Evolutionary conservation across 2,329 filamentous ascomycete species (phyloP), one percentile per base, ranked within the genome.

Genomic region (Curvularia hawaiiensis): DNA sequence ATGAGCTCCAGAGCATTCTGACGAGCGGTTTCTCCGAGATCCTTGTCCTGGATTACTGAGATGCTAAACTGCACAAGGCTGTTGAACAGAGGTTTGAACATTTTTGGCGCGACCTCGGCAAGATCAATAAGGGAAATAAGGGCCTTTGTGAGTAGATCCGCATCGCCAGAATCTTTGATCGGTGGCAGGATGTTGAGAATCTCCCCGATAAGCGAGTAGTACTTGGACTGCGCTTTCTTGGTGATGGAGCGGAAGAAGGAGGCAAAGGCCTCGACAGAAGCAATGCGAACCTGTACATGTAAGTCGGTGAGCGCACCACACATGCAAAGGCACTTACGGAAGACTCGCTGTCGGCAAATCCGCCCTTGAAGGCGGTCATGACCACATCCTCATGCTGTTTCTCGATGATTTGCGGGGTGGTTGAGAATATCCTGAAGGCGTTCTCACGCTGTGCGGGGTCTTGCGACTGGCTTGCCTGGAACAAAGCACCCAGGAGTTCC

Each of bases 1-100:
- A 99, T 97, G 54, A 99, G 85, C 77, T 99, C 95, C 41, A 99
- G 83, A 0, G 94, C 92, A 73, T 98, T 98, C 77, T 99, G 95
- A 59, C 95, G 88, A 60, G 92, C 91, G 65, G 93, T 85, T 71
- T 97, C 93, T 61, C 88, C 90, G 22, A 99, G 84, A 60, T 98
- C 93, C 80, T 98, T 98, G 76, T 99, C 94, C 70, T 96, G 91
- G 66, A 99, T 91, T 56, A 98, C 92, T 7, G 91, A 92, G 59
- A 98, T 88, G 75, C 90, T 94, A 79, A 99, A 97, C 67, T 91
- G 88, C 50, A 98, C 94, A 4, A 99, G 84, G 71, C 92, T 93
- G 72, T 90, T 89, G 80, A 99, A 99, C n/a, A 96, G 83, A 20
- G 85, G 85, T 79, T 95, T 96, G 81, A 99, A 99, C 93, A 98